Percentiles rank a stretch among this genome's conserved stretches.
These are phyloP conservation scores for Plasmodium adleri DNA, from an alignment of 169 alveolate species.

Conservation along the genomic window DNA sequence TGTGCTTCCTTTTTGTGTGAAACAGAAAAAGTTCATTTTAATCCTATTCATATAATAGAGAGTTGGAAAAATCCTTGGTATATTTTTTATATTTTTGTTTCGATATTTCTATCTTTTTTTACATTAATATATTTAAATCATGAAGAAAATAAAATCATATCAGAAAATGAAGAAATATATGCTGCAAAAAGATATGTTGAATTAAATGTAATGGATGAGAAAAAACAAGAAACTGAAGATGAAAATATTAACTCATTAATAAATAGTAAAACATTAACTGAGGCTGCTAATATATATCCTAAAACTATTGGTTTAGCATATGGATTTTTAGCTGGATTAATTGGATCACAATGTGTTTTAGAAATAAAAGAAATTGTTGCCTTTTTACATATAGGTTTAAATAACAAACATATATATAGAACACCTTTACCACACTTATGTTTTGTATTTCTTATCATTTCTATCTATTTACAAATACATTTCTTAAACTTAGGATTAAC, in stretches of 20 bases:
- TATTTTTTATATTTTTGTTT: constrained; percentile 81
- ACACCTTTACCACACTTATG: constrained; percentile 86
- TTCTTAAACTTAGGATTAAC: constrained; percentile 88
- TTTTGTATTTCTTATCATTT: constrained; percentile 81
- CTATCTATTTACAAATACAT: constrained; percentile 88
- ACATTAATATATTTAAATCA: constrained; percentile 83
- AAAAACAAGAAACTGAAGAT: constrained; percentile 53
- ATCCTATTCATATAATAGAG: constrained; percentile 77
- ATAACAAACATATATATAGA: constrained; percentile 73
- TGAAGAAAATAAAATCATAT: constrained; percentile 80
- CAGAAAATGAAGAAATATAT: constrained; percentile 79
- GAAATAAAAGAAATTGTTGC: constrained; percentile 89
- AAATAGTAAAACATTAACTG: constrained; percentile 46
- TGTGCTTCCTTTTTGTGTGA: constrained; percentile 86
- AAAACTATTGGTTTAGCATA: constrained; percentile 83
- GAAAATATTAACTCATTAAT: constrained; percentile 26
- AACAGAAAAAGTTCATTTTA: constrained; percentile 46
- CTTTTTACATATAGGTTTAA: constrained; percentile 78
- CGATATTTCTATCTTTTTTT: constrained; percentile 83
- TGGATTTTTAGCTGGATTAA: constrained; percentile 88
- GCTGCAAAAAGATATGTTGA: constrained; percentile 79
- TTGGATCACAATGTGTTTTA: constrained; percentile 89
- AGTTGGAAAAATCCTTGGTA: constrained; percentile 90
- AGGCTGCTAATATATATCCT: constrained; percentile 76
- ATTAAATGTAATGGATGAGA: constrained; percentile 74